Base-by-base conservation (phyloP, 495 filamentous ascomycete genomes). In the Amniculicola lignicola region DNA sequence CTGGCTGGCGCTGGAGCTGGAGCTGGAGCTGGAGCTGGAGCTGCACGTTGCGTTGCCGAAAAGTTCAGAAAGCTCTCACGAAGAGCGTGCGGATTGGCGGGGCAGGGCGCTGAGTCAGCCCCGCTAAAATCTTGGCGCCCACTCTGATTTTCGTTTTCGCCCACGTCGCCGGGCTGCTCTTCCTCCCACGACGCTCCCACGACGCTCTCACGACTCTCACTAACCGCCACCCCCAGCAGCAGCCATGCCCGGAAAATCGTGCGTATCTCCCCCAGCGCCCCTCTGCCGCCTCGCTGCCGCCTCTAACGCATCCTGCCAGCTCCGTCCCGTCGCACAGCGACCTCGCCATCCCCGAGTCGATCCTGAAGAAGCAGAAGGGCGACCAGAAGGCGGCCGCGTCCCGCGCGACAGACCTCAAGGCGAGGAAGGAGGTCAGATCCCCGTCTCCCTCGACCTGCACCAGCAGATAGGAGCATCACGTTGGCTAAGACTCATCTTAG, bases 371-470 rank as follows among this genome's bases (percentile, higher is more conserved):
- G 87, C 90, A 91, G 82, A 98, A 97, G 90, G 85, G 82, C 75
- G 90, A 95, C 79, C 90, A 96, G 83, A 93, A 96, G 83, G 86
- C 88, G 70, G 83, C 87, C 70, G 90, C 90, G 74, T 84, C 88
- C 74, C 82, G 82, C 66, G 74, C 82, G 62, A 85, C 86, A 57
- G 88, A 92, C 72, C 74, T 83, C 57, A 79, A 88, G 73, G 83
- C 91, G 79, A 86, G 82, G 77, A 93, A 38, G 10, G 82, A 89
- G 82, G 93, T 97, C 67, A 68, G 88, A 85, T 25, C 3, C 62
- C 46, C 41, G 33, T 36, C 51, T 57, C 64, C 61, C 61, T 59
- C 64, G 59, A 61, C 65, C 40, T 50, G 38, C 55, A 43, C 22
- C 57, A 25, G 57, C 57, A 61, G 57, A 66, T 62, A 58, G 54